Evolutionary conservation across 2,329 filamentous ascomycete genomes (phyloP), one percentile per base, ranked within the genome.

Genomic region (Ascochyta clinopodiicola): DNA sequence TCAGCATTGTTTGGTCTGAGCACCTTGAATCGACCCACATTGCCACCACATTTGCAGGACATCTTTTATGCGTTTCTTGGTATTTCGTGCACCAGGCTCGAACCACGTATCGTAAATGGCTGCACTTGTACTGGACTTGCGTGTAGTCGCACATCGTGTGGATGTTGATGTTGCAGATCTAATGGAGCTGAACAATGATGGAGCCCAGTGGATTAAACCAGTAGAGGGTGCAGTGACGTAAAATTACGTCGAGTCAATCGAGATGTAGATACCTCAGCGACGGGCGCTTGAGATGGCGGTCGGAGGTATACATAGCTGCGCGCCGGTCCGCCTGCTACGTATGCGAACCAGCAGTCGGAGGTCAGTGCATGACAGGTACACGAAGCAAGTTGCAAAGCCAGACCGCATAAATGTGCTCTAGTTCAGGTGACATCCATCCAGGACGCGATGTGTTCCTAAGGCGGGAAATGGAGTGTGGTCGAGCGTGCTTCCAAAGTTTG

Each of bases 111-210:
- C 83, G 78, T 54, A 82, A 72, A 70, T 86, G 83, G 44, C 78
- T 78, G 71, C 83, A 86, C 36, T 78, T 76, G 67, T 83, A 86
- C 57, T 84, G 80, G 50, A 86, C 83, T 71, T 85, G 80, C 21
- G 80, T 85, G 62, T 85, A 85, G 68, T 85, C 82, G 69, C 83
- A 86, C 83, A 86, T 86, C 36, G 32, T 59, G 44, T 43, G 46
- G 45, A 43, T 55, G 57, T 32, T 43, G 49, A 21, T 40, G 37
- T 15, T 44, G 43, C n/a, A 32, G 27, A 36, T 36, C 56, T 50
- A 21, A 22, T 19, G 29, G 15, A 27, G 17, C 10, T 34, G 40
- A 13, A 9, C 29, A 15, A 32, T 19, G 24, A 42, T 36, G 29
- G 22, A 22, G n/a, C n/a, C 25, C 19, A 2, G 45, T 45, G 36